Base-by-base conservation (phyloP, 78 protist genomes). In the Dictyostelium purpureum region DNA sequence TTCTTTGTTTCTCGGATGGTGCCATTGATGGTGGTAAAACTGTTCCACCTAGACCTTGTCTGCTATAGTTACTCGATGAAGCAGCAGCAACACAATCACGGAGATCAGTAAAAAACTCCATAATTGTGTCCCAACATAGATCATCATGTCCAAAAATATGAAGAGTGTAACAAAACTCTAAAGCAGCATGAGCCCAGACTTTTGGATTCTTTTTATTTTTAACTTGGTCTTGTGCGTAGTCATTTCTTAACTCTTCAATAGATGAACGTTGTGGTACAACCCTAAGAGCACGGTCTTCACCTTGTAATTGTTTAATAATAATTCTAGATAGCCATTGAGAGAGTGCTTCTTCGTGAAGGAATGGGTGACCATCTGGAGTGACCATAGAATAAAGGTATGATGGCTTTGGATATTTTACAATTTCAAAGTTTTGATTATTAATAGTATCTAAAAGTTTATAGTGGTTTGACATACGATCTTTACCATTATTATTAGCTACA, bases 391-490 rank as follows among this genome's bases (percentile, higher is more conserved):
- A 90, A 33, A 90, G 89, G 38, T 81, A 90, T 10, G 94, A 81
- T 26, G 94, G 88, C 54, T 90, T 90, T 11, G 94, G 94, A 19
- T 90, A 90, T 56, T 90, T 90, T 56, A 90, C 82, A 75, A 90
- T 90, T n/a, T 90, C 94, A 65, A 90, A 79, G 35, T 63, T 81
- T 51, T 90, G 94, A 56, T 90, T 85, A 33, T 24, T 79, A 47
- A 90, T 75, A 11, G 66, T 57, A 10, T 90, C 94, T n/a, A 90
- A 47, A 5, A 90, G 40, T 26, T 79, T 77, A 52, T 90, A 90
- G 52, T 81, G 87, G 37, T 71, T 14, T 40, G 94, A 69, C 74
- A 90, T 69, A 26, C 94, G 31, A 54, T 90, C 94, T 26, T 90
- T 81, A 9, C 74, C 56, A 38, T n/a, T 16, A 33, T n/a, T 51